Evolutionary conservation across 441 rosid species (phyloP).

Genomic region (Populus trichocarpa): DNA sequence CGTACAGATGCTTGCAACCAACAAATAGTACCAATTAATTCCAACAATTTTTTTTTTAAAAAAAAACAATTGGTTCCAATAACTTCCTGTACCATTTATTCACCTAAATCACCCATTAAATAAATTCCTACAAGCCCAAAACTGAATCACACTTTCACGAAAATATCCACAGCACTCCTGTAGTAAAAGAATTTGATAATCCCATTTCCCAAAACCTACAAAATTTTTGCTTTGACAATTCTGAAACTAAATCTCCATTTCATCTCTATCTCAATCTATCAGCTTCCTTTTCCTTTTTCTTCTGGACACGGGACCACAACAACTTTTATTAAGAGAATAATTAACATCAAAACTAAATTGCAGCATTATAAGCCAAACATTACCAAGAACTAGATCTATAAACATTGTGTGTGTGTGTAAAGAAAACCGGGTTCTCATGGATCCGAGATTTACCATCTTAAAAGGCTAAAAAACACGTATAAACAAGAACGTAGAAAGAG

Average conservation of each 20-base stretch:
- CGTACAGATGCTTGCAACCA: too few relatives aligned
- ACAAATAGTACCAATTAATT: too few relatives aligned
- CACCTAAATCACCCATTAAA: not conserved
- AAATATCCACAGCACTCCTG: not conserved
- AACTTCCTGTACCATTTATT: not conserved
- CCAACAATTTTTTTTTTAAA: too few relatives aligned
- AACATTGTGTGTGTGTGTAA: not conserved
- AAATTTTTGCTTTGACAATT: not conserved
- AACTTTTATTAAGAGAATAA: not conserved
- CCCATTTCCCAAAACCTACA: not conserved
- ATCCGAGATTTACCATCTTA: conserved; percentile 9
- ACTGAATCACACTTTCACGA: not conserved
- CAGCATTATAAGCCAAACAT: not conserved
- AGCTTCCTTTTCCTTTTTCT: not conserved
- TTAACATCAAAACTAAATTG: not conserved
- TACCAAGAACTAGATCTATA: not conserved
- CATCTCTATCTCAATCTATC: not conserved
- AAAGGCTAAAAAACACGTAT: not conserved
- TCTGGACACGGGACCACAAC: not conserved
- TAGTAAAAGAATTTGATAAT: not conserved
- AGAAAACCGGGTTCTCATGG: not conserved
- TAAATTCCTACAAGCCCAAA: not conserved
- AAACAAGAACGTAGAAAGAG: not conserved
- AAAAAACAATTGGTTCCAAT: too few relatives aligned
- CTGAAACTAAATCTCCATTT: not conserved